Evolutionary conservation across 345 rosid genomes (phyloP), one percentile per base, ranked within the genome.

Genomic region (Toxicodendron radicans): DNA sequence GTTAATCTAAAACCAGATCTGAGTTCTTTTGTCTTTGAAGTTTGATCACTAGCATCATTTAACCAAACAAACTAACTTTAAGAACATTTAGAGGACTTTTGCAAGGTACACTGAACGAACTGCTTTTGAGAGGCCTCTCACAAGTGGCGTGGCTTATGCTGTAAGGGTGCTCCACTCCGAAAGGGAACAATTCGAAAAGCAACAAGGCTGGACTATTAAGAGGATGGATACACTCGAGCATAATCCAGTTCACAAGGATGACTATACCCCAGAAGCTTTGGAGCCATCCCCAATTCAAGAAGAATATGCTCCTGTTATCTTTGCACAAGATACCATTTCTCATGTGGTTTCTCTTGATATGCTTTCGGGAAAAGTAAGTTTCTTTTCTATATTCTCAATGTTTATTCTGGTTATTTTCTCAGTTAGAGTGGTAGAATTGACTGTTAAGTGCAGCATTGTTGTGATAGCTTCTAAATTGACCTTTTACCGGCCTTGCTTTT

Each of bases 131-230:
- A 87, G 99, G 86, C 99, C 99, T 38, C 92, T 92, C 59, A 95
- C 99, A 21, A 95, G 99, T 78, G 95, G 97, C n/a, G 92, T 95
- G 57, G 99, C 99, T 51, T 95, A 95, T 85, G 99, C 99, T 51
- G 85, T 91, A 64, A 88, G 92, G 86, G 97, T 95, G 72, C 97
- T 91, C 48, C 92, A 86, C 78, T 79, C 95, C 30, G 99, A 95
- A 80, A 89, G 99, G 83, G 94, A 88, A 79, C 86, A 88, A 76
- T 92, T 94, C 71, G 97, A 95, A 92, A 90, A 83, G 81, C 94
- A 85, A 76, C 99, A 95, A 74, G 94, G 93, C 64, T 95, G 99
- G 99, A 88, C 85, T 64, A 95, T 95, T 79, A 91, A 83, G 83
- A 91, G 82, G 84, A 92, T 95, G 95, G 91, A 88, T 79, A 76